Evolutionary conservation across 208 protist genomes (phyloP).

Genomic region (Entamoeba invadens): DNA sequence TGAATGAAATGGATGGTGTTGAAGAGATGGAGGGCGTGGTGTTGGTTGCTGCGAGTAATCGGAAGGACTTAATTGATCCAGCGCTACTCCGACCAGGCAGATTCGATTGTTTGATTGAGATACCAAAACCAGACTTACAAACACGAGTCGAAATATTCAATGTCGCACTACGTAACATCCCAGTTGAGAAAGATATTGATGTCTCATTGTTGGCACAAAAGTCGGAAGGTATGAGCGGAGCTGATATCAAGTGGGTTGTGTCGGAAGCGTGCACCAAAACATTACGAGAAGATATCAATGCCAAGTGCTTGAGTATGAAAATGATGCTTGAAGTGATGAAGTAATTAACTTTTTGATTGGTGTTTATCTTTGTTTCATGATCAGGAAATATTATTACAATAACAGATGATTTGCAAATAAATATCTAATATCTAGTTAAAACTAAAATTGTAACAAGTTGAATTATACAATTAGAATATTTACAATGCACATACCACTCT

Average conservation of each 20-base stretch:
- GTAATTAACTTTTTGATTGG: no score
- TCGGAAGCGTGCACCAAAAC: slow-evolving; percentile 19
- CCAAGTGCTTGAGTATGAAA: no score
- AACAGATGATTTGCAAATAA: no score
- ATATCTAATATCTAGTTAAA: no score
- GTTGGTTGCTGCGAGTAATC: slow-evolving; percentile 87
- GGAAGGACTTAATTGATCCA: slow-evolving; percentile 60
- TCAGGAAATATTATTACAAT: no score
- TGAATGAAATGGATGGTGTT: slow-evolving; percentile 91
- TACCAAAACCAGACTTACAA: slow-evolving; percentile 14
- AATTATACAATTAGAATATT: no score
- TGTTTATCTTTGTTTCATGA: no score
- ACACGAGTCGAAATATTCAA: slow-evolving; percentile 24
- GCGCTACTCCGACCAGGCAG: slow-evolving; percentile 29
- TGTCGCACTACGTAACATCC: background rate
- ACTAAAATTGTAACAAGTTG: no score
- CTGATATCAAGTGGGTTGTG: slow-evolving; percentile 27
- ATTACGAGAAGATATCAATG: slow-evolving; percentile 4
- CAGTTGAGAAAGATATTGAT: background rate
- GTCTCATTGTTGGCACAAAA: background rate
- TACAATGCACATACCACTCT: no score
- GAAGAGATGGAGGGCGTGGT: slow-evolving; percentile 57
- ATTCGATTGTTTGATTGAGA: slow-evolving; percentile 19
- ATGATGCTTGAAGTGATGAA: no score
- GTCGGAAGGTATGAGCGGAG: slow-evolving; percentile 22